These are phyloP conservation scores for Penicillium paneum DNA, from an alignment of 2,329 filamentous ascomycete genomes.

Conservation along the genomic window DNA sequence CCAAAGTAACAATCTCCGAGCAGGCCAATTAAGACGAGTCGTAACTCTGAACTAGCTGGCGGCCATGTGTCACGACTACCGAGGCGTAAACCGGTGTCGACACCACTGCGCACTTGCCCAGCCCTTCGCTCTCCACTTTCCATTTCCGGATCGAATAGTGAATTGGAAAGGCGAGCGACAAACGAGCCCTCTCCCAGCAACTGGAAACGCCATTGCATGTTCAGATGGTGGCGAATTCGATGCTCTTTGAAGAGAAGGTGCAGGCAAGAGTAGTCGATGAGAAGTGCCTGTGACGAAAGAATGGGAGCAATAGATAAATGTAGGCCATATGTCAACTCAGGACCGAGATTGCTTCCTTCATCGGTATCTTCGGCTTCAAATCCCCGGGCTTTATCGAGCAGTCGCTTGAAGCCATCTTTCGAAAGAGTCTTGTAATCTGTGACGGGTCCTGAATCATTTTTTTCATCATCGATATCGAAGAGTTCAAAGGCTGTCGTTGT, in stretches of 20 bases:
- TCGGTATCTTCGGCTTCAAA: constrained; percentile 12
- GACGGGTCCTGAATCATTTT: constrained; percentile 24
- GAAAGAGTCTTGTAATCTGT: constrained; percentile 23
- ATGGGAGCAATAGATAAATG: constrained; percentile 71
- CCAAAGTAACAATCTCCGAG: constrained; percentile 68
- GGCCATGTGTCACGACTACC: constrained; percentile 84
- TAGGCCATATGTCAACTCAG: constrained; percentile 53
- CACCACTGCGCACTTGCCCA: constrained; percentile 66
- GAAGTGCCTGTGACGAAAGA: constrained; percentile 67
- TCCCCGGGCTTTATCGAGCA: constrained; percentile 28
- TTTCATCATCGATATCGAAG: constrained; percentile 35
- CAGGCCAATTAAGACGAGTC: constrained; percentile 81
- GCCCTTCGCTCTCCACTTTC: constrained; percentile 71
- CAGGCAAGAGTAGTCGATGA: constrained; percentile 75
- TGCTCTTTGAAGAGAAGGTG: constrained; percentile 73
- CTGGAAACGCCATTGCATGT: constrained; percentile 74
- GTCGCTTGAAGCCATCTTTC: constrained; percentile 28
- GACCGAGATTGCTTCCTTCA: constrained; percentile 30
- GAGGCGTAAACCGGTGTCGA: constrained; percentile 76
- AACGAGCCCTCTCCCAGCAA: constrained; percentile 83
- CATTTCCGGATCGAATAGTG: constrained; percentile 79
- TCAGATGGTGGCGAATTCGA: constrained; percentile 67
- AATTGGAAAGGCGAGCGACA: constrained; percentile 71
- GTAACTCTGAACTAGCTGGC: constrained; percentile 88
- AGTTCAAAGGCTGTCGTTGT: constrained; percentile 31